Percentiles rank a stretch among this genome's conserved stretches.
These are phyloP conservation scores for Pneumocystis sp. DNA, from an alignment of 1,139 yeast genomes.

Conservation along the genomic window DNA sequence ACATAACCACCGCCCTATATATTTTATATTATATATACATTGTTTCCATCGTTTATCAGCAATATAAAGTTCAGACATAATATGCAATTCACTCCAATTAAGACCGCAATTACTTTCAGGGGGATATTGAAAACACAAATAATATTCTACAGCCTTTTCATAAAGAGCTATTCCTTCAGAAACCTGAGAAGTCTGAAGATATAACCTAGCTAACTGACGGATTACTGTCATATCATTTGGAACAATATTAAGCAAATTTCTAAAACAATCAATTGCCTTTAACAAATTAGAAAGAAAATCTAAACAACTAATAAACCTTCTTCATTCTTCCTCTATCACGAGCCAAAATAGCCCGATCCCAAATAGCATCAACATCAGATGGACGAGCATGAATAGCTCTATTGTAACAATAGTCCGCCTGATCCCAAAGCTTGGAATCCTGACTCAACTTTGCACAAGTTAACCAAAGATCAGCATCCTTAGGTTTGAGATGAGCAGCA, in stretches of 20 bases:
- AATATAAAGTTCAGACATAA: slow-evolving; percentile 61
- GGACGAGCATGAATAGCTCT: slow-evolving; percentile 51
- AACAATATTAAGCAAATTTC: slow-evolving; percentile 33
- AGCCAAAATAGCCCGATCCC: slow-evolving; percentile 19
- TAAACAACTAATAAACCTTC: slow-evolving; percentile 13
- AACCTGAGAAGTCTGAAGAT: slow-evolving; percentile 58
- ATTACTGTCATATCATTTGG: slow-evolving; percentile 52
- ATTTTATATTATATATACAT: slow-evolving; percentile 52
- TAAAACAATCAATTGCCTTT: slow-evolving; percentile 46
- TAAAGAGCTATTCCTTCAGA: slow-evolving; percentile 73
- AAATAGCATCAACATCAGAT: slow-evolving; percentile 38
- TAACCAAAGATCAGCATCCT: slow-evolving; percentile 72
- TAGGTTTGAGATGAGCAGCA: slow-evolving; percentile 69
- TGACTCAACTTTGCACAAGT: slow-evolving; percentile 63
- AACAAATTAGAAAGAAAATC: background rate
- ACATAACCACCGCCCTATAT: slow-evolving; percentile 73
- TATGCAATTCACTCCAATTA: slow-evolving; percentile 81
- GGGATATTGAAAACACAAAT: slow-evolving; percentile 20
- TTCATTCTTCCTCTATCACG: slow-evolving; percentile 18
- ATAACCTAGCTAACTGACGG: slow-evolving; percentile 60
- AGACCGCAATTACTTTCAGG: slow-evolving; percentile 27
- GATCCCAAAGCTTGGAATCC: slow-evolving; percentile 57
- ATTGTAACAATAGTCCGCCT: slow-evolving; percentile 70
- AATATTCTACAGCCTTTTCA: slow-evolving; percentile 48
- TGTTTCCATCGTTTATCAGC: slow-evolving; percentile 48